Conservation (phyloP, 2,329 filamentous ascomycete genomes). For the Whalleya microplaca region DNA sequence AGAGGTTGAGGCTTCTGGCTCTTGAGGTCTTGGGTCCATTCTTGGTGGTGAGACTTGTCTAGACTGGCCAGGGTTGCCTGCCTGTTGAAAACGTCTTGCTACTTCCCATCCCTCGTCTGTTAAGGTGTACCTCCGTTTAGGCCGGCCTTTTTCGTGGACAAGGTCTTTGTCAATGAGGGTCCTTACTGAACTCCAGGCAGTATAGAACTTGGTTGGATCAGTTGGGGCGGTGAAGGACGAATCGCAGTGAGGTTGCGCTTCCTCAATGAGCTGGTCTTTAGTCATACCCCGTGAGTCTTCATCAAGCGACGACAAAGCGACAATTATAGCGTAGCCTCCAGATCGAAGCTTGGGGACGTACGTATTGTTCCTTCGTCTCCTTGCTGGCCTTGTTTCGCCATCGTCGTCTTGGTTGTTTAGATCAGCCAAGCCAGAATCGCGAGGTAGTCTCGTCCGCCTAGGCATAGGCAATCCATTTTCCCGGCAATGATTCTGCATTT, state of each 20-base stretch:
- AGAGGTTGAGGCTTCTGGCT: constrained; percentile 14
- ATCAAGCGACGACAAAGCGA: constrained; percentile 65
- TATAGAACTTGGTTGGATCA: constrained; percentile 72
- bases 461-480: constrained; percentile 72
- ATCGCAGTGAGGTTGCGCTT: constrained; percentile 73
- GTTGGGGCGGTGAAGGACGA: constrained; percentile 70
- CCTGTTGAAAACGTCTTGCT: constrained; percentile 64
- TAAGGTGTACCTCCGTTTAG: constrained; percentile 68
- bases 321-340: constrained; percentile 72
- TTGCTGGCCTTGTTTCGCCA: constrained; percentile 46
- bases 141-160: constrained; percentile 71
- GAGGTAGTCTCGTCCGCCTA: constrained; percentile 53
- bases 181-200: constrained; percentile 84
- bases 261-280: constrained; percentile 69
- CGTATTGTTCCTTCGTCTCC: constrained; percentile 64
- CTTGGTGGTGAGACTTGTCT: constrained; percentile 19
- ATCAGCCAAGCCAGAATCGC: constrained; percentile 33
- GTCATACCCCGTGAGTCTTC: constrained; percentile 63
- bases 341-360: constrained; percentile 77
- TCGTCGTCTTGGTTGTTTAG: constrained; percentile 36
- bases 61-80: constrained; percentile 31
- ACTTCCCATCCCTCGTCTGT: constrained; percentile 81
- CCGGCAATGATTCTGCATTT: constrained; percentile 62
- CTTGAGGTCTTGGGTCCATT: constrained; percentile 10
- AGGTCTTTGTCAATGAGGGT: constrained; percentile 74